These are phyloP conservation scores for Chaetomium fimeti DNA, from an alignment of 495 filamentous ascomycete species.

Conservation along the genomic window DNA sequence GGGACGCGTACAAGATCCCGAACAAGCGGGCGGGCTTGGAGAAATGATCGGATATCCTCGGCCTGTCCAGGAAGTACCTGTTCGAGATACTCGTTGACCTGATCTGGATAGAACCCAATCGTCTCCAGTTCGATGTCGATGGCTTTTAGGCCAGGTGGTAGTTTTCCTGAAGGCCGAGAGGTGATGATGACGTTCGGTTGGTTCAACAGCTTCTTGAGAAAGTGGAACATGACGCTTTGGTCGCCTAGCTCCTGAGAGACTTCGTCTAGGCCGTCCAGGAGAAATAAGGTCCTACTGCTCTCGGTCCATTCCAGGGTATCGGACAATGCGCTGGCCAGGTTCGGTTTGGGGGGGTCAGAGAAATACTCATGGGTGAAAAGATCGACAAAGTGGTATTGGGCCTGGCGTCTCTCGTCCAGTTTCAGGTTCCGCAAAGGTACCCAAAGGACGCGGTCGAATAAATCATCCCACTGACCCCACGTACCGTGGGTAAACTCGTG, in stretches of 20 bases:
- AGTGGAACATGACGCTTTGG: conserved; percentile 21
- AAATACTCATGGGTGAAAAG: conserved; percentile 37
- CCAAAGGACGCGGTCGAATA: conserved; percentile 44
- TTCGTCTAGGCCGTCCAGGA: conserved; percentile 48
- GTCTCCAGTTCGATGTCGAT: conserved; percentile 12
- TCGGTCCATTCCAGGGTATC: conserved; percentile 14
- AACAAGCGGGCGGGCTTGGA: conserved; percentile 38
- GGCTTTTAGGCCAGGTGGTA: conserved; percentile 15
- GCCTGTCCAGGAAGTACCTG: conserved; percentile 15
- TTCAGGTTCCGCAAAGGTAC: conserved; percentile 37
- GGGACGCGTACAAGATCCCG: conserved; percentile 46
- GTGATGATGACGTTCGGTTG: conserved; percentile 42
- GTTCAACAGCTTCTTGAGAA: conserved; percentile 39
- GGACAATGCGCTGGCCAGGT: conserved; percentile 26
- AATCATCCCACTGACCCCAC: conserved; percentile 27
- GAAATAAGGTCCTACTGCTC: conserved; percentile 34
- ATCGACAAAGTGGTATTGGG: conserved; percentile 24
- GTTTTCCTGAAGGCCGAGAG: conserved; percentile 36
- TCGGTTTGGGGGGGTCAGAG: neutral
- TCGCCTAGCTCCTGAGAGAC: conserved; percentile 33
- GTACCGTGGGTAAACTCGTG: conserved; percentile 30
- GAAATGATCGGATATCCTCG: conserved; percentile 36
- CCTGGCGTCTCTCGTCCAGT: conserved; percentile 23
- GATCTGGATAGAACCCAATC: conserved; percentile 34
- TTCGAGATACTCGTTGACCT: conserved; percentile 1